Base-by-base conservation (phyloP, 306 rosid species). In the Quercus alba region DNA sequence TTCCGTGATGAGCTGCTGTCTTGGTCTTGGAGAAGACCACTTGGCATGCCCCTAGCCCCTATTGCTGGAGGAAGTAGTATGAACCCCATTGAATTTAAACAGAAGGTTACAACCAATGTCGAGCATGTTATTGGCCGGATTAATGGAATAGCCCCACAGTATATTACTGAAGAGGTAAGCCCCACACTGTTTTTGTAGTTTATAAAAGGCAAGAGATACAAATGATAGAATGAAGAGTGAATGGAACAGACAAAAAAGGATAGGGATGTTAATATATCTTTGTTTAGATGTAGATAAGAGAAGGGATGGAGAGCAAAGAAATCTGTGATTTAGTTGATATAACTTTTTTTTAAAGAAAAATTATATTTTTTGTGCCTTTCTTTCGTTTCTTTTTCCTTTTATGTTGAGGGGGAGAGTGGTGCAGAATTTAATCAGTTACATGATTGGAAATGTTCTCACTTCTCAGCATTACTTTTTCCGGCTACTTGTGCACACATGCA, bases 11-110 rank as follows among this genome's bases (percentile, higher is more conserved):
- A 96, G 84, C 89, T 96, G 52, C 87, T 96, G 76, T 96, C 99
- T 51, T 96, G 97, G 98, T 96, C 99, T 76, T 96, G 99, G 99
- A 92, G 99, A 88, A 91, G 98, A 87, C 98, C 98, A 25, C 90
- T 90, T 12, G 99, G 99, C 85, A 88, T 91, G 94, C 94, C 98
- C 77, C 81, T 91, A 81, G 91, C 91, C 66, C 86, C 97, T 26
- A 82, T 93, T 77, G 85, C 94, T 72, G 97, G 94, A 54, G 98
- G 97, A 56, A 85, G 97, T 49, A 81, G 91, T 41, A 88, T 92
- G 89, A 96, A 86, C 79, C 93, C 98, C 18, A 57, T 80, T 75
- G 99, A 93, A 83, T 93, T 96, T 78, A 91, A 91, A 81, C 97
- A 93, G 83, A 96, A 93, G 86, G 94, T 96, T 78, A 81, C 90